These are phyloP conservation scores for fission yeast (Schizosaccharomyces pombe) DNA, from an alignment of 805 yeast genomes.

Conservation along the genomic window DNA sequence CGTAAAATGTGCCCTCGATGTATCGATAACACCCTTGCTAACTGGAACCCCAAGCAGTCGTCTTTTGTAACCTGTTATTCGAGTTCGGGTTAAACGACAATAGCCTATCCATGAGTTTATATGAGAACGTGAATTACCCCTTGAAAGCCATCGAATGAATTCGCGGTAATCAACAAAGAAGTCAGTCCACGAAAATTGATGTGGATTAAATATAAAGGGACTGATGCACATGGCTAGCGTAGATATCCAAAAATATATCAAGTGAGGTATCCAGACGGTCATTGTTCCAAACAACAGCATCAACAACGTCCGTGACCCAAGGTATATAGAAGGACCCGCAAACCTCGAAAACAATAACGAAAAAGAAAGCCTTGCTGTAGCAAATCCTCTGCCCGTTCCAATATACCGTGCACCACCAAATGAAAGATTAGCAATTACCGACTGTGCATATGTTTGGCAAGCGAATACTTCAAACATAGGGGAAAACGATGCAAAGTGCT, in stretches of 20 bases:
- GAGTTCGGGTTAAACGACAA: conserved; percentile 55
- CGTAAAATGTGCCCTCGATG: conserved; percentile 51
- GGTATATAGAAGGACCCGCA: conserved; percentile 50
- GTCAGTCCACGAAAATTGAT: conserved; percentile 89
- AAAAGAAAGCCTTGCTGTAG: conserved; percentile 59
- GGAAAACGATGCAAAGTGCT: conserved; percentile 58
- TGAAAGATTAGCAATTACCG: conserved; percentile 50
- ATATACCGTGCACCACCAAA: conserved; percentile 86
- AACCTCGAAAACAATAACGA: conserved; percentile 49
- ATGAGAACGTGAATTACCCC: conserved; percentile 50
- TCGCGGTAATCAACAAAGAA: conserved; percentile 91
- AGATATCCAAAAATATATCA: conserved; percentile 94
- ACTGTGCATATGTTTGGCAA: conserved; percentile 71
- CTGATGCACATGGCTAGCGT: conserved; percentile 68
- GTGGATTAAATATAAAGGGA: conserved; percentile 91
- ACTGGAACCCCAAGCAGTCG: conserved; percentile 40
- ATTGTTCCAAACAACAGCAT: conserved; percentile 52
- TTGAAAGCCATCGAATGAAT: conserved; percentile 62
- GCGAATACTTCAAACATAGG: conserved; percentile 89
- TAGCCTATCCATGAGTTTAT: conserved; percentile 59
- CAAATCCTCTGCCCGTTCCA: conserved; percentile 85
- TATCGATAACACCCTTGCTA: conserved; percentile 41
- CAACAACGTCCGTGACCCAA: conserved; percentile 47
- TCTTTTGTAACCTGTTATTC: conserved; percentile 77
- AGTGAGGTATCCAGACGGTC: conserved; percentile 82